Evolutionary conservation across 345 rosid genomes (phyloP).

Genomic region (Clausena lansium): DNA sequence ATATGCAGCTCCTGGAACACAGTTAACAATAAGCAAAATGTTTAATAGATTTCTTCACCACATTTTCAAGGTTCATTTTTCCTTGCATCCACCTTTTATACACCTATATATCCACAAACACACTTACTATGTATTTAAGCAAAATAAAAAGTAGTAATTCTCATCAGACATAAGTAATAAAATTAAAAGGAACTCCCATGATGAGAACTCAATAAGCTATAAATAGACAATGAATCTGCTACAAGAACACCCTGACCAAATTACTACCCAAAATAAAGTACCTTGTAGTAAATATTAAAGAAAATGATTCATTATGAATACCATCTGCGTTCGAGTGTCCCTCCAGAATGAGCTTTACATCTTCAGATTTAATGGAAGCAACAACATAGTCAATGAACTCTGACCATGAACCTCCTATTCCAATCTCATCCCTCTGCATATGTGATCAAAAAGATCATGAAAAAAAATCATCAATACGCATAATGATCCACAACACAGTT

Average conservation of each 20-base stretch:
- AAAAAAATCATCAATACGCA: too few species aligned
- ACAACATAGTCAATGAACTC: slow-evolving; percentile 71
- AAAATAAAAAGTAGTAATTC: not conserved
- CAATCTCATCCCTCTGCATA: slow-evolving; percentile 74
- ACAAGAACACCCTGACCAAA: not conserved
- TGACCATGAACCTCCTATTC: slow-evolving; percentile 85
- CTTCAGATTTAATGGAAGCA: slow-evolving; percentile 65
- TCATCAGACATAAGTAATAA: not conserved
- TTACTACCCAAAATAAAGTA: not conserved
- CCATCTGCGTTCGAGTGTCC: slow-evolving; percentile 39
- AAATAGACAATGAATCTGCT: not conserved
- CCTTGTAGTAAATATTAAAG: not conserved
- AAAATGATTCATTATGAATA: slow-evolving; percentile 3
- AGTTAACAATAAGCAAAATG: slow-evolving; percentile 2
- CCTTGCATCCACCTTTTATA: not conserved
- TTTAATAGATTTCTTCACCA: not conserved
- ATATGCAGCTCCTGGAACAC: slow-evolving; percentile 41
- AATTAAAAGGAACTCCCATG: not conserved
- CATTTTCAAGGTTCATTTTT: not conserved
- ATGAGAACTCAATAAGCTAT: not conserved
- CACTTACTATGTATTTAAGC: not conserved
- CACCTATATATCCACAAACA: not conserved
- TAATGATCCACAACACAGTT: not conserved
- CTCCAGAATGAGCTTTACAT: slow-evolving; percentile 69
- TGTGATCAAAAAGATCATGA: not conserved